Conservation (phyloP, 2,329 filamentous ascomycete species). For the Thielaviopsis musarum region DNA sequence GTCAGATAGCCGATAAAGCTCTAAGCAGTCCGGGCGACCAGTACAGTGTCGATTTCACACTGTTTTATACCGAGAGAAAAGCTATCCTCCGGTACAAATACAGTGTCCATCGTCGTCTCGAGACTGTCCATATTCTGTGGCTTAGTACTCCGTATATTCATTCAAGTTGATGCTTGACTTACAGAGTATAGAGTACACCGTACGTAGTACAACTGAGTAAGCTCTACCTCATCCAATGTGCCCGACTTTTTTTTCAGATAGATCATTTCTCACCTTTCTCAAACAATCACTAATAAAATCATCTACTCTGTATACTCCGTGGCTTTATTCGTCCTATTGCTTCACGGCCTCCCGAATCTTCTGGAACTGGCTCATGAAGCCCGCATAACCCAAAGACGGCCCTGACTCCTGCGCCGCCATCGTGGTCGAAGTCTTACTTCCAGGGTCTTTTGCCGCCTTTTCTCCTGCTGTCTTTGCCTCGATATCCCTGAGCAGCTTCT, state of each 20-base stretch:
- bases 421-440: constrained; percentile 17
- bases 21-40: neutral
- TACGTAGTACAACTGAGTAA: no score
- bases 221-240: no score
- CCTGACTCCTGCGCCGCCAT: constrained; percentile 24
- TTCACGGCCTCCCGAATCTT: constrained; percentile 34
- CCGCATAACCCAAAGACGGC: constrained; percentile 25
- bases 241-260: no score
- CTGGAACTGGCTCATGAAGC: constrained; percentile 46
- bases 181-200: no score
- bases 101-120: neutral
- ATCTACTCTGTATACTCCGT: no score
- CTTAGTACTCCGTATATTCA: no score
- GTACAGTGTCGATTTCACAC: constrained; percentile 11
- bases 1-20: neutral
- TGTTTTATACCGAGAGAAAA: neutral
- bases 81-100: neutral
- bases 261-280: no score
- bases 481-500: constrained; percentile 34
- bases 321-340: constrained; percentile 18
- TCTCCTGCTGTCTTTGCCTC: constrained; percentile 26
- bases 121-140: no score
- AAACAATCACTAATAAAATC: no score
- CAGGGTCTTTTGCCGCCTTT: constrained; percentile 20
- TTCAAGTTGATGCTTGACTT: no score